Percentiles rank a stretch among this genome's conserved stretches.
These are phyloP conservation scores for Monosporascus sp. DNA, from an alignment of 2,329 filamentous ascomycete genomes.

Conservation along the genomic window DNA sequence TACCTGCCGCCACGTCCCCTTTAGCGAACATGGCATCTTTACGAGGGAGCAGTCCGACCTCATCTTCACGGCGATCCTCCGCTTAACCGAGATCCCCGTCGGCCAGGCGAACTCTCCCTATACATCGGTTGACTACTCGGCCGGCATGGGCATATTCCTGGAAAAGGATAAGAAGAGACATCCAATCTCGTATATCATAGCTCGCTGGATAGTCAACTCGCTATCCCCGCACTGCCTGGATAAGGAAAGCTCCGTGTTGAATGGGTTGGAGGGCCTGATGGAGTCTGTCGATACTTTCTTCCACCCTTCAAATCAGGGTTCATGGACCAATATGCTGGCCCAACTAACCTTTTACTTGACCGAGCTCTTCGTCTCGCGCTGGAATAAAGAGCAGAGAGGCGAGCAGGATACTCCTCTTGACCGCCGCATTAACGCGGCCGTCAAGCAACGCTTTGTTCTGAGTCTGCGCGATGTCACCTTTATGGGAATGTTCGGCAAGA, in stretches of 20 bases:
- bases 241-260: conserved; percentile 72
- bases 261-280: conserved; percentile 83
- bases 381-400: conserved; percentile 90
- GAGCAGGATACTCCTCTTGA: conserved; percentile 83
- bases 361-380: conserved; percentile 94
- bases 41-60: conserved; percentile 86
- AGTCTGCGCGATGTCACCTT: conserved; percentile 90
- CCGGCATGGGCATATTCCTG: conserved; percentile 78
- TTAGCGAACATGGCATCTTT: conserved; percentile 84
- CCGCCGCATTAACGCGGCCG: conserved; percentile 69
- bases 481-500: conserved; percentile 98
- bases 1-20: conserved; percentile 67
- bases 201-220: conserved; percentile 88
- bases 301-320: conserved; percentile 91
- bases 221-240: conserved; percentile 79
- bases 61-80: conserved; percentile 85
- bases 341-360: conserved; percentile 89
- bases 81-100: conserved; percentile 90
- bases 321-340: conserved; percentile 84
- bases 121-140: conserved; percentile 73
- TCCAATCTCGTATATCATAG: conserved; percentile 85
- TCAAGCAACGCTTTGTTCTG: conserved; percentile 85
- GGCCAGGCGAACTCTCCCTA: conserved; percentile 94
- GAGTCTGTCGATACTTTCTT: conserved; percentile 98
- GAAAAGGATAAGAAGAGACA: conserved; percentile 93